phyloP scores from a whole-genome alignment of 2,329 filamentous ascomycete species.

The Gremmenia infestans region DNA sequence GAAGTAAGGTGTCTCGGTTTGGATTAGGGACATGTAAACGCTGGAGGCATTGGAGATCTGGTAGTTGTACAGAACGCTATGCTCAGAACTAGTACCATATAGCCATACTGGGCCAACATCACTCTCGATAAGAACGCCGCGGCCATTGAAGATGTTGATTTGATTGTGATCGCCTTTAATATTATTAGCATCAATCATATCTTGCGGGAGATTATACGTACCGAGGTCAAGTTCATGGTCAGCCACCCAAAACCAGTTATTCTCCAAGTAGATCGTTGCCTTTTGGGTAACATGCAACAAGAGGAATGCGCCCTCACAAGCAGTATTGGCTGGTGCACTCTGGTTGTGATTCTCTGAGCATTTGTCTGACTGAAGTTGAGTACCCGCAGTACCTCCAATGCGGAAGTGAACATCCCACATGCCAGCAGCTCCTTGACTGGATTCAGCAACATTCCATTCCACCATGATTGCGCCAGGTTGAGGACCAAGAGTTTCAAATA shows the following conservation, averaged over 20 bases:
- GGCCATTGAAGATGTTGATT: conserved; percentile 83
- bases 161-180: conserved; percentile 57
- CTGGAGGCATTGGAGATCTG: conserved; percentile 73
- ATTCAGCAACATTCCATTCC: conserved; percentile 79
- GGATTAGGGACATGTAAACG: conserved; percentile 77
- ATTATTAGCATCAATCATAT: neutral
- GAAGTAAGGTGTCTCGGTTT: conserved; percentile 87
- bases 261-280: conserved; percentile 75
- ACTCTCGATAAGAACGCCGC: conserved; percentile 65
- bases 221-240: conserved; percentile 81
- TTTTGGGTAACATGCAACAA: conserved; percentile 59
- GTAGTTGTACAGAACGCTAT: conserved; percentile 74
- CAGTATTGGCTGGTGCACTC: conserved; percentile 54
- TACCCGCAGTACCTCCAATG: conserved; percentile 81
- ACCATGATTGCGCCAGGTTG: conserved; percentile 85
- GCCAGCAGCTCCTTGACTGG: conserved; percentile 63
- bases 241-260: conserved; percentile 84
- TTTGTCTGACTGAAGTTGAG: conserved; percentile 67
- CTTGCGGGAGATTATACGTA: neutral
- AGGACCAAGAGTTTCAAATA: conserved; percentile 74
- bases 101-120: conserved; percentile 71
- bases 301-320: conserved; percentile 71
- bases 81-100: conserved; percentile 69
- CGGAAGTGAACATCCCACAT: conserved; percentile 98
- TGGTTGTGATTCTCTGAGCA: conserved; percentile 72